Evolutionary conservation across 352 stramenopile genomes (phyloP).

Genomic region (Pythium folliculosum): DNA sequence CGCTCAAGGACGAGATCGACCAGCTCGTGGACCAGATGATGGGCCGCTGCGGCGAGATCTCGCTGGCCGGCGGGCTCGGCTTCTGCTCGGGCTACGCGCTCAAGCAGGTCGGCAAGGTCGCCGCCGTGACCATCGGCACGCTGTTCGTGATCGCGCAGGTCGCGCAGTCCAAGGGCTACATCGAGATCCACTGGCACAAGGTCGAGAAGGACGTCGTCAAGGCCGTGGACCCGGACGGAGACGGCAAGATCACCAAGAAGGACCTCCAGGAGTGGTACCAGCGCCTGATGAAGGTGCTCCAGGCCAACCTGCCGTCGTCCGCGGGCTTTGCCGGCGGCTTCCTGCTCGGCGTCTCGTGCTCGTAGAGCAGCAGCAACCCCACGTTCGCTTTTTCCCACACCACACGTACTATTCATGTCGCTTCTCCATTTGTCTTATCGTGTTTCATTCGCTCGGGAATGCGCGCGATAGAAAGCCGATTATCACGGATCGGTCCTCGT

Average conservation of each 20-base stretch:
- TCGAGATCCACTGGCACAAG: conserved; percentile 90
- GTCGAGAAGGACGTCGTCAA: conserved; percentile 85
- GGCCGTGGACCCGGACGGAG: conserved; percentile 79
- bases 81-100: conserved; percentile 88
- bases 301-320: conserved; percentile 85
- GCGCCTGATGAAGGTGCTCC: conserved; percentile 67
- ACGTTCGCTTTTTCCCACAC: background rate
- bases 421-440: background rate
- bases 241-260: conserved; percentile 84
- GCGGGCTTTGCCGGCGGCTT: conserved; percentile 79
- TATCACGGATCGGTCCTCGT: conserved; percentile 75
- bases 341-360: conserved; percentile 67
- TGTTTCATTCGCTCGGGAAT: conserved; percentile 65
- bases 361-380: conserved; percentile 24
- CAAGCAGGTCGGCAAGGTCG: conserved; percentile 81
- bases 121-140: conserved; percentile 69
- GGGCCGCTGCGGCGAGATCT: conserved; percentile 66
- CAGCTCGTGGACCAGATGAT: conserved; percentile 66
- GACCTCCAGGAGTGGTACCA: conserved; percentile 81
- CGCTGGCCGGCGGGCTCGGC: conserved; percentile 63
- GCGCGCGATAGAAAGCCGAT: conserved; percentile 75
- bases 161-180: conserved; percentile 85
- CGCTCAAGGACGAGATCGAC: conserved; percentile 54
- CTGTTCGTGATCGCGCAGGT: conserved; percentile 80
- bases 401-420: conserved; percentile 6